Evolutionary conservation across 257 asterid genomes (phyloP).

Genomic region (Jacaranda copaia): DNA sequence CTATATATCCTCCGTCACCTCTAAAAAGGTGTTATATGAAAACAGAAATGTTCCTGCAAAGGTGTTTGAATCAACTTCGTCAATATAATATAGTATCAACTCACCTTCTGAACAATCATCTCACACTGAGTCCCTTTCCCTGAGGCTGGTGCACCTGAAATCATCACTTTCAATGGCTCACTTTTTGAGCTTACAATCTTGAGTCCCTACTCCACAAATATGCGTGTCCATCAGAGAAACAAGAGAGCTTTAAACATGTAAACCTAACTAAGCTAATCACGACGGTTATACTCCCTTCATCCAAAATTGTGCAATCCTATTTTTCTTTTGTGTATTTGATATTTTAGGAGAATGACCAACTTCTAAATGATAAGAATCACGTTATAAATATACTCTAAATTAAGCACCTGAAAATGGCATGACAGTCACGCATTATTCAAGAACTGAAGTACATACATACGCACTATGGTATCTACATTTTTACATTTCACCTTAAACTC

Average conservation of each 20-base stretch:
- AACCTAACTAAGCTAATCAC: not conserved
- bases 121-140: slow-evolving; percentile 98
- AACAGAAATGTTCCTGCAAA: slow-evolving; percentile 4
- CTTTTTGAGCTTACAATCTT: slow-evolving; percentile 53
- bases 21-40: not conserved
- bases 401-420: not conserved
- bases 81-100: slow-evolving; percentile 13
- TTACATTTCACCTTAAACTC: slow-evolving; percentile 19
- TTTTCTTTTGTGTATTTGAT: not conserved
- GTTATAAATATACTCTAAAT: not conserved
- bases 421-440: slow-evolving; percentile 16
- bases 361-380: slow-evolving; percentile 16
- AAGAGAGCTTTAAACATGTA: slow-evolving; percentile 21
- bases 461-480: not conserved
- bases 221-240: slow-evolving; percentile 13
- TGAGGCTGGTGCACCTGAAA: slow-evolving; percentile 96
- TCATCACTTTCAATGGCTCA: slow-evolving; percentile 93
- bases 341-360: slow-evolving; percentile 11
- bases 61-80: slow-evolving; percentile 15
- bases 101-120: slow-evolving; percentile 84
- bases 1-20: not conserved
- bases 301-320: not conserved
- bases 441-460: slow-evolving; percentile 1
- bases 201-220: slow-evolving; percentile 50
- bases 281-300: not conserved